Evolutionary conservation across 176 grass and related monocot genomes (phyloP), one percentile per base, ranked within the genome.

Genomic region (Oryza punctata): DNA sequence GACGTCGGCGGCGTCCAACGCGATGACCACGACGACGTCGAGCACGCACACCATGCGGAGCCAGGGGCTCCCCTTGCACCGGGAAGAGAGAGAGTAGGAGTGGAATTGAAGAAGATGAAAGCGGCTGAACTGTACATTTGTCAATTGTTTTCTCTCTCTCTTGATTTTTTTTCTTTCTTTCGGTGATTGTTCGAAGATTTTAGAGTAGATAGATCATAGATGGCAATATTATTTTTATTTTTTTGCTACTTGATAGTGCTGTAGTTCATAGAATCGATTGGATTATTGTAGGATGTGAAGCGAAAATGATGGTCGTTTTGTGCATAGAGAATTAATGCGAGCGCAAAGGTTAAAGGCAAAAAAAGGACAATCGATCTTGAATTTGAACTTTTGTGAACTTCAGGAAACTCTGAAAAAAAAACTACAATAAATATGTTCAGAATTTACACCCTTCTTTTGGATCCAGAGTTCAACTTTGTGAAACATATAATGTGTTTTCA

Each of bases 21-120:
- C 90, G 0, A 80, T 85, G 40, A 92, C 89, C 14, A 79, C 87
- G 18, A 79, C 85, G 44, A 89, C 87, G 44, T 92, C 83, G 7
- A 90, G 85, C 74, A 85, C 80, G 38, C 72, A 27, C 67, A 84
- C 87, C 23, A 24, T 76, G 65, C 71, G 87, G 52, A 89, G 81
- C 77, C 77, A 52, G 12, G 78, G 84, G 7, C 26, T 84, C 77
- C 47, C 86, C 7, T 91, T 84, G 35, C 84, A 82, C 80, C 81
- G 47, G 73, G 46, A 87, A 78, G 80, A 85, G 63, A 5, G 26
- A 4, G 66, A 61, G 29, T 69, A 80, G 82, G 21, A 15, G 49
- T 6, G 52, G 6, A 57, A 82, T 41, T 10, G 11, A 6, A 30
- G 32, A 60, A 19, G 43, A 30, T 21, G 18, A 67, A 24, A 24